A percentile compares a stretch with the other conserved stretches of the same genome.
Conservation (phyloP, 768 basidiomycete species). For the Cantharellus anzutake region DNA sequence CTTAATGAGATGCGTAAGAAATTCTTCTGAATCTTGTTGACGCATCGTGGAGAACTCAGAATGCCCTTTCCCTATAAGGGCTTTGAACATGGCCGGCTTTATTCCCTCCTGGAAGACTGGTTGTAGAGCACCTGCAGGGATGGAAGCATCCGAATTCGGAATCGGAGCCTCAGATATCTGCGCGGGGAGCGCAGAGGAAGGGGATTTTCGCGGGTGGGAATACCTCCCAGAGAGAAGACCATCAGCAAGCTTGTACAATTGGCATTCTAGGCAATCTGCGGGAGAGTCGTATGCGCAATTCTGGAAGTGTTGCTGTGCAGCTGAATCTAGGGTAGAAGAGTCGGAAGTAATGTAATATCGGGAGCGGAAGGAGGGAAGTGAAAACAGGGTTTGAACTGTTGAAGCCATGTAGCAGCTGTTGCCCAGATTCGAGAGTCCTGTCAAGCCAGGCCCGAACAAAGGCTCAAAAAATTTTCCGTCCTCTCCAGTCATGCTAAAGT, state of each 20-base stretch:
- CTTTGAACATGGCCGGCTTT: slow-evolving; percentile 67
- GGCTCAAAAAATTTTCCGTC: slow-evolving; percentile 78
- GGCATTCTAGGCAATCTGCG: slow-evolving; percentile 82
- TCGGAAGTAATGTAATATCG: slow-evolving; percentile 35
- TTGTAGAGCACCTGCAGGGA: slow-evolving; percentile 9
- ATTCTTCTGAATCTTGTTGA: slow-evolving; percentile 95
- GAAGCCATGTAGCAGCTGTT: slow-evolving; percentile 99
- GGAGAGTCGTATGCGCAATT: slow-evolving; percentile 13
- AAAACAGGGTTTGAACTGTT: slow-evolving; percentile 69
- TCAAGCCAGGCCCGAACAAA: slow-evolving; percentile 73
- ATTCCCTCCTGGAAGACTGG: slow-evolving; percentile 72
- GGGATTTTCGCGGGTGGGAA: slow-evolving; percentile 31
- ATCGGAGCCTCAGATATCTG: not conserved
- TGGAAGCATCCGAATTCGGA: slow-evolving; percentile 11
- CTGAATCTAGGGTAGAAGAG: slow-evolving; percentile 33
- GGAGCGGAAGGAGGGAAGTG: slow-evolving; percentile 53
- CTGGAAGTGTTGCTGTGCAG: slow-evolving; percentile 42
- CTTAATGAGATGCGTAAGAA: slow-evolving; percentile 64
- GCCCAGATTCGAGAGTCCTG: slow-evolving; percentile 80
- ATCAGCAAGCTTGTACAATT: slow-evolving; percentile 82
- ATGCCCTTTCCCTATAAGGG: slow-evolving; percentile 80
- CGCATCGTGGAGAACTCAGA: slow-evolving; percentile 90
- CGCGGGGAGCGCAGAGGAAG: slow-evolving; percentile 5
- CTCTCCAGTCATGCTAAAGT: slow-evolving; percentile 77
- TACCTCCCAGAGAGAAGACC: slow-evolving; percentile 88